Percentiles rank a stretch among this genome's conserved stretches.
These are phyloP conservation scores for Cydonia oblonga DNA, from an alignment of 331 rosid species.

Conservation along the genomic window DNA sequence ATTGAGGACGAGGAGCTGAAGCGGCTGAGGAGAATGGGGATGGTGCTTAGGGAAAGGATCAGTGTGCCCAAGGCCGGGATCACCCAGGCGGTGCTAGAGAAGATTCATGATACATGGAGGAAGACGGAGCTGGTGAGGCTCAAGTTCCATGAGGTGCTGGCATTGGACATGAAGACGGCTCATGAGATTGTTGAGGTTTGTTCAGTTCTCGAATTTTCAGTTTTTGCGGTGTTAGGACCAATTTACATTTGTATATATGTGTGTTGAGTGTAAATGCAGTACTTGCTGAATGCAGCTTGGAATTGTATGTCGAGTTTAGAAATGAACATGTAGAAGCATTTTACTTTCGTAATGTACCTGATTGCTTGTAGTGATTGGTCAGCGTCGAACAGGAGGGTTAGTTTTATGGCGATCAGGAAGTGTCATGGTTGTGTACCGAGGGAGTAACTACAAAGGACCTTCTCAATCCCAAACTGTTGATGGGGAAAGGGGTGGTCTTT, in stretches of 20 bases:
- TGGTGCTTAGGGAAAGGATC: slow-evolving; percentile 45
- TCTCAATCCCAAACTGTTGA: slow-evolving; percentile 26
- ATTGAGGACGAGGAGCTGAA: slow-evolving; percentile 66
- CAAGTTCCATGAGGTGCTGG: slow-evolving; percentile 80
- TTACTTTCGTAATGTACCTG: slow-evolving; percentile 21
- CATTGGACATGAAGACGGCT: slow-evolving; percentile 78
- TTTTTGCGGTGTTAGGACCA: not conserved
- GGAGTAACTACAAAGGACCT: slow-evolving; percentile 61
- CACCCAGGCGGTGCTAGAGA: slow-evolving; percentile 60
- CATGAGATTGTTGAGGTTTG: slow-evolving; percentile 80
- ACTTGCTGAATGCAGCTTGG: not conserved
- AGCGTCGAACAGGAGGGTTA: slow-evolving; percentile 87
- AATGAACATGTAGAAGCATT: not conserved
- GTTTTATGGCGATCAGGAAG: slow-evolving; percentile 89
- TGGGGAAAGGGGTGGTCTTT: slow-evolving; percentile 41
- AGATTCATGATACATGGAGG: slow-evolving; percentile 71
- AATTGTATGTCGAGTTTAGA: not conserved
- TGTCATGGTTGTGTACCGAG: slow-evolving; percentile 84
- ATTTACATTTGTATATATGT: not conserved
- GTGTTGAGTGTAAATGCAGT: not conserved
- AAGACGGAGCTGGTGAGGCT: slow-evolving; percentile 76
- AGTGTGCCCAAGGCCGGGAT: slow-evolving; percentile 78
- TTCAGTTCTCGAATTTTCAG: not conserved
- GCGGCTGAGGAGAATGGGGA: slow-evolving; percentile 64
- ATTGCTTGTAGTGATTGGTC: slow-evolving; percentile 48